Evolutionary conservation across 2,329 filamentous ascomycete genomes (phyloP).

Genomic region (Cercospora canescens): DNA sequence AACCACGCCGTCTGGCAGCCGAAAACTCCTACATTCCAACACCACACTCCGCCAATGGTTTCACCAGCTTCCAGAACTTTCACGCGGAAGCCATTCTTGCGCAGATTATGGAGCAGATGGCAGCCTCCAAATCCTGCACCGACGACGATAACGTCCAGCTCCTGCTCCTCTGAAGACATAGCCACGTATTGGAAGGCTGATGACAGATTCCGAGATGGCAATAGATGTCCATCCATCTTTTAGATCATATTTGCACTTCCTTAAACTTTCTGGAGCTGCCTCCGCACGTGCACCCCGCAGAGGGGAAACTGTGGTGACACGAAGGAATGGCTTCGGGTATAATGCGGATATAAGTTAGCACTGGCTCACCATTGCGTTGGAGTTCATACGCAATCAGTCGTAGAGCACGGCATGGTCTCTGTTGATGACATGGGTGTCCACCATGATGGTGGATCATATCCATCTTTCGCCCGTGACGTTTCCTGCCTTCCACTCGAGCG

Average conservation of each 20-base stretch:
- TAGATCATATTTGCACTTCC: neutral
- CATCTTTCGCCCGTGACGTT: neutral
- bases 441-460: neutral
- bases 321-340: neutral
- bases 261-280: neutral
- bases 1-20: neutral
- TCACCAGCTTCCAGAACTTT: constrained; percentile 36
- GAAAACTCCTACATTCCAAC: neutral
- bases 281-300: neutral
- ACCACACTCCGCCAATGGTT: constrained; percentile 38
- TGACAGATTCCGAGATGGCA: neutral
- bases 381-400: neutral
- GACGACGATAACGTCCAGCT: constrained; percentile 16
- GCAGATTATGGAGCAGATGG: constrained; percentile 29
- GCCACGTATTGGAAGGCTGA: neutral
- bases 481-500: neutral
- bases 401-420: neutral
- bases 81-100: constrained; percentile 32
- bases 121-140: constrained; percentile 24
- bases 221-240: neutral
- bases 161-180: neutral
- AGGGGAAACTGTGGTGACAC: neutral
- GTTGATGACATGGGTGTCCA: neutral
- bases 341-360: neutral
- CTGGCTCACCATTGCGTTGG: neutral